Conservation (phyloP, 805 yeast species). For the Nematodospora valgi region DNA sequence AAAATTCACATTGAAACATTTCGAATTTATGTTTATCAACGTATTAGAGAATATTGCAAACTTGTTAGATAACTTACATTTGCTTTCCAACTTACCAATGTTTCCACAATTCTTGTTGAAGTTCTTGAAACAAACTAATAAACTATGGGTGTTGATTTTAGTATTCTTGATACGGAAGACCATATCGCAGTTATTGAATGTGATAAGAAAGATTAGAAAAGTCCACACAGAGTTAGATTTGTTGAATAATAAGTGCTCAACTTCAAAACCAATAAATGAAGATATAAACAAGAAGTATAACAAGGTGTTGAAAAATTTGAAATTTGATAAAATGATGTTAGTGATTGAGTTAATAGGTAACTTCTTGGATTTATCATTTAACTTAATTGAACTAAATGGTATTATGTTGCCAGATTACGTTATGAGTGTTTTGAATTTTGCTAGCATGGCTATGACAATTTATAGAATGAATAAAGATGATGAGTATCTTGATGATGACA, state of each 20-base stretch:
- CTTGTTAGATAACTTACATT: conserved; percentile 39
- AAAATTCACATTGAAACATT: conserved; percentile 25
- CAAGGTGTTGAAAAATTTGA: conserved; percentile 38
- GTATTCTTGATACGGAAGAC: conserved; percentile 41
- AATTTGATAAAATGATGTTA: conserved; percentile 41
- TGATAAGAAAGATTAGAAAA: conserved; percentile 35
- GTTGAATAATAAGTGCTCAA: conserved; percentile 20
- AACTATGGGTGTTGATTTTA: conserved; percentile 40
- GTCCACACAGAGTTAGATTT: conserved; percentile 35
- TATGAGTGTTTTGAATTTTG: conserved; percentile 36
- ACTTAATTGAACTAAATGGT: conserved; percentile 35
- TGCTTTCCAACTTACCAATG: conserved; percentile 41
- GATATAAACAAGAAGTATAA: conserved; percentile 33
- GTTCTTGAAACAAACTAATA: conserved; percentile 39
- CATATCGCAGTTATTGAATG: conserved; percentile 38
- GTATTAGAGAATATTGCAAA: conserved; percentile 36
- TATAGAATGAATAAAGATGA: conserved; percentile 49
- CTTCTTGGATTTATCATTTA: conserved; percentile 37
- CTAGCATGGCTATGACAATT: conserved; percentile 45
- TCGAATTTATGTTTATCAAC: conserved; percentile 27
- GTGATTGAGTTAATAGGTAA: conserved; percentile 40
- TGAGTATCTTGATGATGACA: conserved; percentile 42
- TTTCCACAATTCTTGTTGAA: conserved; percentile 32
- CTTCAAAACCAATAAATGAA: conserved; percentile 17
- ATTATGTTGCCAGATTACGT: conserved; percentile 39